Base-by-base conservation (phyloP, 345 rosid species). In the Camelina hispida region DNA sequence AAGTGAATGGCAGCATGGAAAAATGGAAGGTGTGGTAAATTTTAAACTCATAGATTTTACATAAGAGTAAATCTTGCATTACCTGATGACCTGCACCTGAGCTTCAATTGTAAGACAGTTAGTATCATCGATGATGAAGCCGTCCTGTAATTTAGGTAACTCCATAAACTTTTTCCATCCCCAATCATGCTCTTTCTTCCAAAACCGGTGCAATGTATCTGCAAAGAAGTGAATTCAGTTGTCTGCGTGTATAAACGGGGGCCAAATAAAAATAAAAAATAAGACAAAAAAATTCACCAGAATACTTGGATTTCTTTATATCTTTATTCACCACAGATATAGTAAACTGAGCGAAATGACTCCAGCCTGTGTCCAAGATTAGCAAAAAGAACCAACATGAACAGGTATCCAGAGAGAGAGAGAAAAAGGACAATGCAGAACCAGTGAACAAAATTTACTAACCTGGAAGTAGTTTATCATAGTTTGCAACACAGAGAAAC, bases 141-240 rank as follows among this genome's bases (percentile, higher is more conserved):
- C 99, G 15, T 95, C 97, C 56, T 80, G 68, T 52, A 95, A 84
- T 85, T 95, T 95, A 15, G 90, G 80, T 54, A 95, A 85, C 72
- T 92, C 99, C 93, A 95, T 95, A 82, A 95, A 95, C 81, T 95
- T 95, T 85, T 95, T 95, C 99, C 99, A 92, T 4, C 99, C 99
- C 99, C 99, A 95, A 60, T 92, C 99, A 81, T 95, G 99, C 90
- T 95, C 99, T 80, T 95, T 92, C 92, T 95, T 92, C 83, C 97
- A 88, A 78, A 95, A 95, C 15, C 98, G 97, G 85, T 95, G 99
- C 55, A 95, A 73, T 35, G 99, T 95, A 85, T 95, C 98, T 95
- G 83, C 30, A 81, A 85, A 64, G 55, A 72, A 35, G 64, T 69
- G 42, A 60, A 74, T 58, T 62, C 70, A 69, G 83, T 82, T 43